Conservation (phyloP, 2,329 filamentous ascomycete species). For the Beauveria asiatica region DNA sequence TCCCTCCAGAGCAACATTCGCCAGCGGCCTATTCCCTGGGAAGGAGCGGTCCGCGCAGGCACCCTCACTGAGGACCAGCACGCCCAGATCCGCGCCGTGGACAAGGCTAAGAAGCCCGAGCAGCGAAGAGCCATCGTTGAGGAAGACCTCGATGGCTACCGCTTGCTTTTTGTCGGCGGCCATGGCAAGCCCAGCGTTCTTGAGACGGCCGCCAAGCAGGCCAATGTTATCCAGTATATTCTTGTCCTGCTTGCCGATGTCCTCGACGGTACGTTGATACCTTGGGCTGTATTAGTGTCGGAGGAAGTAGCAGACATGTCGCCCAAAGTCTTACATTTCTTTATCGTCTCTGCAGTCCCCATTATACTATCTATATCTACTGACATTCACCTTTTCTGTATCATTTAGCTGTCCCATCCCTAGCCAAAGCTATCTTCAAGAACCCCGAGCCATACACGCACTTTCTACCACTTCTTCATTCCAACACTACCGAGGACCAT, state of each 20-base stretch:
- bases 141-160: constrained; percentile 70
- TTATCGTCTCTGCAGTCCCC: constrained; percentile 2
- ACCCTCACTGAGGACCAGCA: constrained; percentile 91
- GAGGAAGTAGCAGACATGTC: constrained; percentile 6
- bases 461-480: constrained; percentile 77
- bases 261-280: constrained; percentile 59
- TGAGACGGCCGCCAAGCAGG: constrained; percentile 74
- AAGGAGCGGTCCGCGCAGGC: constrained; percentile 86
- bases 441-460: constrained; percentile 73
- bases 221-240: constrained; percentile 91
- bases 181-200: constrained; percentile 64
- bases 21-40: constrained; percentile 92
- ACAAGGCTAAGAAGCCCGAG: constrained; percentile 83
- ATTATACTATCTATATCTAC: constrained; percentile 4
- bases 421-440: constrained; percentile 68
- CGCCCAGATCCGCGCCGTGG: constrained; percentile 90
- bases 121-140: constrained; percentile 78
- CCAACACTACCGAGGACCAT: constrained; percentile 64
- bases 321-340: background rate
- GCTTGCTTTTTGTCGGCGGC: constrained; percentile 68
- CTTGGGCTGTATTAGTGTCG: background rate
- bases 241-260: constrained; percentile 82
- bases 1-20: constrained; percentile 96
- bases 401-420: constrained; percentile 64
- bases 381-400: constrained; percentile 14